A percentile compares a stretch with the other conserved stretches of the same genome.
Evolutionary conservation across 2,329 filamentous ascomycete species (phyloP).

Genomic region (Blastomyces gilchristii): DNA sequence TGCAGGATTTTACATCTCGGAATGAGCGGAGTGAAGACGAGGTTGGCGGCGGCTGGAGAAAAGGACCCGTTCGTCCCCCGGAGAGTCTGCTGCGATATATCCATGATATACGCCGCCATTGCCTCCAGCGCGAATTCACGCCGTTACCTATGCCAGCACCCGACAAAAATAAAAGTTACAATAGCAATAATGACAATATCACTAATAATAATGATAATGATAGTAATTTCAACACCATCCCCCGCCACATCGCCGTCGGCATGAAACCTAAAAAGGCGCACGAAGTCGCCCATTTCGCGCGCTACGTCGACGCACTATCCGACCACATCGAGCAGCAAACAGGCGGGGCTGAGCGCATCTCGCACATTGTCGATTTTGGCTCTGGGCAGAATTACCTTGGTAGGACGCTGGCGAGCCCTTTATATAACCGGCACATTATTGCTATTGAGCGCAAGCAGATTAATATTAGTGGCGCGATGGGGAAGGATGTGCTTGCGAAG

Average conservation of each 20-base stretch:
- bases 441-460: conserved; percentile 80
- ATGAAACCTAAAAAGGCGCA: conserved; percentile 97
- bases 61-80: conserved; percentile 40
- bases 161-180: neutral
- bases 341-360: conserved; percentile 43
- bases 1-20: conserved; percentile 18
- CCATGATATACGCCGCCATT: conserved; percentile 56
- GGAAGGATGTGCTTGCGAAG: conserved; percentile 73
- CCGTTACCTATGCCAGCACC: conserved; percentile 24
- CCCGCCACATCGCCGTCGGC: conserved; percentile 65
- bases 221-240: conserved; percentile 38
- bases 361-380: conserved; percentile 90
- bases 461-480: conserved; percentile 76
- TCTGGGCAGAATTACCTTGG: conserved; percentile 96
- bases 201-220: conserved; percentile 32
- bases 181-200: neutral
- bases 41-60: conserved; percentile 32
- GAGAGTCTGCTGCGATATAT: conserved; percentile 61
- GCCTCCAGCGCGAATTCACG: conserved; percentile 53
- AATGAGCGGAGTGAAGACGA: conserved; percentile 12
- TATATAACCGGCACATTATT: conserved; percentile 77
- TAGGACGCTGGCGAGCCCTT: conserved; percentile 69
- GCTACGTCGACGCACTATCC: conserved; percentile 63
- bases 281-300: conserved; percentile 84
- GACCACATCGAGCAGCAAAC: conserved; percentile 43